Evolutionary conservation across 495 filamentous ascomycete genomes (phyloP).

Genomic region (Podospora anserina): DNA sequence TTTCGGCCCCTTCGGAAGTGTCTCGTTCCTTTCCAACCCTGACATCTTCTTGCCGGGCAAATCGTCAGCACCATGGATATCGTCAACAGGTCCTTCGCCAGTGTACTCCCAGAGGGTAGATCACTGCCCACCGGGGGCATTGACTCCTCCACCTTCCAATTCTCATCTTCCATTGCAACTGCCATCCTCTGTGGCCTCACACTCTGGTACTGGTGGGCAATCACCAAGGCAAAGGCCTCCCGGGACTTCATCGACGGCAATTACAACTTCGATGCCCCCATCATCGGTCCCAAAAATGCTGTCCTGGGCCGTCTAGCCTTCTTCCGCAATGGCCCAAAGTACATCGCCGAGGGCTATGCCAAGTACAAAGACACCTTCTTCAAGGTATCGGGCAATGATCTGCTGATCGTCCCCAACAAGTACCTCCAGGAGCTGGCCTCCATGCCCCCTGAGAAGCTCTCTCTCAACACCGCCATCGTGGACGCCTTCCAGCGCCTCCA

Average conservation of each 20-base stretch:
- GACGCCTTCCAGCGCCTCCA: background rate
- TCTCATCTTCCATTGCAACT: background rate
- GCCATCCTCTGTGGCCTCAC: background rate
- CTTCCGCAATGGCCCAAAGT: background rate
- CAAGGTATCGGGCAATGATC: background rate
- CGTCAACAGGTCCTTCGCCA: background rate
- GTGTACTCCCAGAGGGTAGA: background rate
- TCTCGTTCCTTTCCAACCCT: background rate
- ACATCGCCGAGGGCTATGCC: background rate
- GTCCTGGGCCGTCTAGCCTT: background rate
- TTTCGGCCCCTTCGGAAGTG: background rate
- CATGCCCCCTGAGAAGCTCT: background rate
- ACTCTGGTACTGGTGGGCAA: background rate
- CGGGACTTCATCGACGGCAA: background rate
- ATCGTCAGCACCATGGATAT: background rate
- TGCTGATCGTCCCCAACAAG: background rate
- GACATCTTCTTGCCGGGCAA: background rate
- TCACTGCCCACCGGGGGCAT: background rate
- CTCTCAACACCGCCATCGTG: background rate
- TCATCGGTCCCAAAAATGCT: background rate
- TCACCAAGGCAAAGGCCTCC: background rate
- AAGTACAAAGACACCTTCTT: background rate
- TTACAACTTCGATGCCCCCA: background rate
- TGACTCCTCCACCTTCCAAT: background rate
- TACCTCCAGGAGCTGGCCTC: background rate